phyloP scores from a whole-genome alignment of 2,329 filamentous ascomycete genomes.

The Colletotrichum trifolii region DNA sequence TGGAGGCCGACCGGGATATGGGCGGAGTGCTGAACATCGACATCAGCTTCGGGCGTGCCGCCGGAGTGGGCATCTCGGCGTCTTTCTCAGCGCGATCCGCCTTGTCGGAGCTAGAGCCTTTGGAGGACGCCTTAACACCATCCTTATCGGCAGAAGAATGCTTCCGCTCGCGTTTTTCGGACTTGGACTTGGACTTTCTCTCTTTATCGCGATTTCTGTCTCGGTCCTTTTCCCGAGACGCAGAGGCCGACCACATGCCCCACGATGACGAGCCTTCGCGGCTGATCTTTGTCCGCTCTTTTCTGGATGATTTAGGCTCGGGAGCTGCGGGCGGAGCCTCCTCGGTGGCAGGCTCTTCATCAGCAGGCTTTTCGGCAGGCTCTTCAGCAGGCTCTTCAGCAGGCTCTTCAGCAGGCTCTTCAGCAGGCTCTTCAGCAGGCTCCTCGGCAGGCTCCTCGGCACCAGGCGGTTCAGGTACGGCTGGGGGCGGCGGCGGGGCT shows the following conservation, averaged over 20 bases:
- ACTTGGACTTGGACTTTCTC: slow-evolving; percentile 67
- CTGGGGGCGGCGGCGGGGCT: slow-evolving; percentile 57
- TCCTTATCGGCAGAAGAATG: slow-evolving; percentile 65
- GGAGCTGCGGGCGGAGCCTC: slow-evolving; percentile 57
- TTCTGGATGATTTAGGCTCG: slow-evolving; percentile 72
- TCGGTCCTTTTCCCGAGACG: slow-evolving; percentile 57
- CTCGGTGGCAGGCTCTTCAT: slow-evolving; percentile 7
- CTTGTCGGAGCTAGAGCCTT: slow-evolving; percentile 80
- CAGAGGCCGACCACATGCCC: slow-evolving; percentile 76
- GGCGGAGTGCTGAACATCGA: slow-evolving; percentile 77
- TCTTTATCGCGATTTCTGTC: slow-evolving; percentile 58
- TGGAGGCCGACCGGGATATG: slow-evolving; percentile 76
- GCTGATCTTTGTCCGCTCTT: slow-evolving; percentile 80
- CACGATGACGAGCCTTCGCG: slow-evolving; percentile 77
- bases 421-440: neutral
- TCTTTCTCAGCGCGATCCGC: slow-evolving; percentile 61
- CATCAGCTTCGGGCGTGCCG: slow-evolving; percentile 66
- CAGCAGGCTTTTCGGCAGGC: neutral
- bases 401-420: too few species aligned
- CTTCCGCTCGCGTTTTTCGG: slow-evolving; percentile 70
- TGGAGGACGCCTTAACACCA: slow-evolving; percentile 67
- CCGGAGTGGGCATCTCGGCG: slow-evolving; percentile 60
- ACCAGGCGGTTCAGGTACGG: slow-evolving; percentile 58
- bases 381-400: neutral
- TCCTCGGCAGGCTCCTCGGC: slow-evolving; percentile 18